These are phyloP conservation scores for Camptophora hylomeconis DNA, from an alignment of 2,329 filamentous ascomycete genomes.

Conservation along the genomic window DNA sequence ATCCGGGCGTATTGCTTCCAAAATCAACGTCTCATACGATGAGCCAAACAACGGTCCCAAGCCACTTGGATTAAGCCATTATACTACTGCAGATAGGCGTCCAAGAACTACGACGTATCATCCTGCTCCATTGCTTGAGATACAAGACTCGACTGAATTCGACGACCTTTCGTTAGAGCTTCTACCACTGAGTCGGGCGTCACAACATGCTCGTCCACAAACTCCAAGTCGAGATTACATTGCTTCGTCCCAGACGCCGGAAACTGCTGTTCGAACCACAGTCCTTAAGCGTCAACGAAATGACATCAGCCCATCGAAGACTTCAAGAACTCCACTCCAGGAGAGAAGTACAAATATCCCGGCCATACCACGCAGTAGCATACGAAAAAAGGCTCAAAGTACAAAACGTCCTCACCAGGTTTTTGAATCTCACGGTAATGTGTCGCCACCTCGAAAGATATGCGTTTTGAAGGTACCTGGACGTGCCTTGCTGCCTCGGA, in stretches of 20 bases:
- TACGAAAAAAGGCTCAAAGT: neutral
- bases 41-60: too few species aligned
- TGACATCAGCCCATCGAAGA: slow-evolving; percentile 7
- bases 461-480: slow-evolving; percentile 12
- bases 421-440: slow-evolving; percentile 2
- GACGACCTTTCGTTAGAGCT: slow-evolving; percentile 2
- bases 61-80: too few species aligned
- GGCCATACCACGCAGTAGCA: too few species aligned
- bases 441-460: slow-evolving; percentile 7
- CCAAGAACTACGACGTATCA: too few species aligned
- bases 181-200: too few species aligned
- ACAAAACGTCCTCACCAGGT: neutral
- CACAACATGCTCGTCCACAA: neutral
- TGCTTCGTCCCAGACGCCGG: slow-evolving; percentile 15
- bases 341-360: slow-evolving; percentile 9
- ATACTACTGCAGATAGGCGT: too few species aligned
- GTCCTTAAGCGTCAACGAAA: slow-evolving; percentile 4
- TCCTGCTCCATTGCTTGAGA: slow-evolving; percentile 9
- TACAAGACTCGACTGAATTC: slow-evolving; percentile 11
- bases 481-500: slow-evolving; percentile 2
- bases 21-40: too few species aligned
- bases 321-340: slow-evolving; percentile 8
- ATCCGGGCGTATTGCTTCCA: slow-evolving; percentile 9
- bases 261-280: slow-evolving; percentile 11
- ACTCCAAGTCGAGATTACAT: slow-evolving; percentile 10